Base-by-base conservation (phyloP, 148 eudicot species). In the Persicaria maculosa region DNA sequence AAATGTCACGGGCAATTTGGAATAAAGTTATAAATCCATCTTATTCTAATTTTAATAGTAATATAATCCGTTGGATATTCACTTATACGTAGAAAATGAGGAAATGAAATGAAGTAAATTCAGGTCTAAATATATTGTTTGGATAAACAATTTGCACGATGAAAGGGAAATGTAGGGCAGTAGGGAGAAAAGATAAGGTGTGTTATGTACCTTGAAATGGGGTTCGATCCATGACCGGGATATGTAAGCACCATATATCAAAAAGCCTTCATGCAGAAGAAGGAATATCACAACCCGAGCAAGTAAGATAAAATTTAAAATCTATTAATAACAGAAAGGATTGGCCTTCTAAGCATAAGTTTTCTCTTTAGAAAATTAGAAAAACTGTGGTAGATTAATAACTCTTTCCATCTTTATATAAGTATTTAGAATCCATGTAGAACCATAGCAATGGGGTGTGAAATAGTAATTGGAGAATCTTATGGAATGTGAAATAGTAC, bases 181-280 rank as follows among this genome's bases (percentile, higher is more conserved):
- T 31, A 31, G 40, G 40, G 40, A n/a, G 22, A 4, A 31, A 9
- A 46, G 72, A 68, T 36, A 57, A 55, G 58, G 44, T 20, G 64
- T 17, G 67, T 74, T 31, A 43, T 15, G 64, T 15, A 88, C 89
- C 91, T 79, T 75, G 72, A 79, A 84, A 88, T 75, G 89, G 81
- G 20, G 88, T 86, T 62, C 86, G 84, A 68, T 88, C 88, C 78
- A 67, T 77, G 59, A 78, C 78, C 5, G 89, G 92, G 50, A 86
- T 84, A 78, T 88, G 89, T 79, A 88, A 78, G 73, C 89, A 88
- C 92, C 86, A 84, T 44, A 86, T 72, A 75, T 88, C 83, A 69
- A 86, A 86, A 22, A 88, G 77, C 88, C 92, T 88, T 76, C 83
- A 83, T 45, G 46, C 14, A 77, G 50, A 45, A 61, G 47, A 68